Evolutionary conservation across 306 rosid genomes (phyloP).

Genomic region (Oemleria cerasiformis): DNA sequence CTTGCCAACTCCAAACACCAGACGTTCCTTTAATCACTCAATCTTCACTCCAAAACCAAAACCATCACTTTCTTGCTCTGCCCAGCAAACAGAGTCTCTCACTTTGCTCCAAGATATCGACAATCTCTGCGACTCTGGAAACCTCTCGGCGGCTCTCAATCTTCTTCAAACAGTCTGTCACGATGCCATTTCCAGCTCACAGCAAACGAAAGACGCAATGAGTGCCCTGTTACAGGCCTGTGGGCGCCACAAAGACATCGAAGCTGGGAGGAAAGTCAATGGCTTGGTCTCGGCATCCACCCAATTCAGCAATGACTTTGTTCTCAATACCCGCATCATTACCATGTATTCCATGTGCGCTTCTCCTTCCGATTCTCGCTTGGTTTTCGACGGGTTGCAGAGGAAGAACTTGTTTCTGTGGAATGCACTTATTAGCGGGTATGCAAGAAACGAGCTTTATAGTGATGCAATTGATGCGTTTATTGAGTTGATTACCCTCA

Average conservation of each 20-base stretch:
- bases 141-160: constrained; percentile 49
- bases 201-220: constrained; percentile 35
- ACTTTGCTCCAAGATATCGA: constrained; percentile 38
- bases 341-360: constrained; percentile 72
- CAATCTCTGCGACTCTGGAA: constrained; percentile 47
- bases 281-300: constrained; percentile 38
- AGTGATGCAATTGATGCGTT: constrained; percentile 40
- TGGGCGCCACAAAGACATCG: constrained; percentile 41
- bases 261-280: constrained; percentile 57
- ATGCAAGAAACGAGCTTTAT: constrained; percentile 52
- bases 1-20: constrained; percentile 5
- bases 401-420: constrained; percentile 53
- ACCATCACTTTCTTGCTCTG: constrained; percentile 32
- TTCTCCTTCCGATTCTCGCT: constrained; percentile 50
- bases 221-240: constrained; percentile 52
- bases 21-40: constrained; percentile 10
- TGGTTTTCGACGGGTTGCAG: constrained; percentile 41
- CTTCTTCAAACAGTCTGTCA: constrained; percentile 35
- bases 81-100: constrained; percentile 11
- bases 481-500: constrained; percentile 36
- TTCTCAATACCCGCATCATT: constrained; percentile 61
- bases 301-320: constrained; percentile 43
- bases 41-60: constrained; percentile 36
- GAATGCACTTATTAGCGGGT: constrained; percentile 78
- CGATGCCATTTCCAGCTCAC: constrained; percentile 26